Percentiles rank a stretch among this genome's conserved stretches.
Conservation (phyloP, 441 rosid genomes). For the Raphanus hybrid region DNA sequence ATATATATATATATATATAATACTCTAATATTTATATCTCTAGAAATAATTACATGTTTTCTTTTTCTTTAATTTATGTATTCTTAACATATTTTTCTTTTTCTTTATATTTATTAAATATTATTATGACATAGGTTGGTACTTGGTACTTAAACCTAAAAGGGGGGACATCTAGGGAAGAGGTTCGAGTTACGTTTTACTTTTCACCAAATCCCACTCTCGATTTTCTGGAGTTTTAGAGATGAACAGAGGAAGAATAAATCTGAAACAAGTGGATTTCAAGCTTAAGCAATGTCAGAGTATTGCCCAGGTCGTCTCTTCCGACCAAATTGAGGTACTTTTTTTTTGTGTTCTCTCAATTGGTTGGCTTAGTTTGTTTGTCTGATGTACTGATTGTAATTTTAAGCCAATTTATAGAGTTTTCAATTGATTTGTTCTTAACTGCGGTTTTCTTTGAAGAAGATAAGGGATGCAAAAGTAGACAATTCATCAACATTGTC, state of each 20-base stretch:
- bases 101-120: too few relatives aligned
- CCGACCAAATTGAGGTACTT: slow-evolving; percentile 71
- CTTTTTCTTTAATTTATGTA: too few relatives aligned
- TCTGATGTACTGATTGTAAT: too few relatives aligned
- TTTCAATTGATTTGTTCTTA: not conserved
- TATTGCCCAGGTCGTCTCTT: slow-evolving; percentile 74
- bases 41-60: too few relatives aligned
- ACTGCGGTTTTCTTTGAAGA: slow-evolving; percentile 42
- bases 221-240: not conserved
- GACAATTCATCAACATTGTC: slow-evolving; percentile 49
- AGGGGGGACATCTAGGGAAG: not conserved
- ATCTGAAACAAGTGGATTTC: slow-evolving; percentile 69
- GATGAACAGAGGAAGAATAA: slow-evolving; percentile 83
- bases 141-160: too few relatives aligned
- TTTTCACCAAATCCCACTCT: not conserved
- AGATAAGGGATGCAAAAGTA: slow-evolving; percentile 69
- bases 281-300: slow-evolving; percentile 66
- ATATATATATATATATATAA: too few relatives aligned
- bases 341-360: not conserved
- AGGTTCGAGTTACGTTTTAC: not conserved
- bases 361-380: not conserved
- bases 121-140: too few relatives aligned
- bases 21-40: too few relatives aligned
- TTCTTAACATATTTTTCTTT: too few relatives aligned
- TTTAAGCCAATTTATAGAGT: not conserved